These are phyloP conservation scores for Nicotiana tabacum DNA, from an alignment of 257 asterid species.

Conservation along the genomic window DNA sequence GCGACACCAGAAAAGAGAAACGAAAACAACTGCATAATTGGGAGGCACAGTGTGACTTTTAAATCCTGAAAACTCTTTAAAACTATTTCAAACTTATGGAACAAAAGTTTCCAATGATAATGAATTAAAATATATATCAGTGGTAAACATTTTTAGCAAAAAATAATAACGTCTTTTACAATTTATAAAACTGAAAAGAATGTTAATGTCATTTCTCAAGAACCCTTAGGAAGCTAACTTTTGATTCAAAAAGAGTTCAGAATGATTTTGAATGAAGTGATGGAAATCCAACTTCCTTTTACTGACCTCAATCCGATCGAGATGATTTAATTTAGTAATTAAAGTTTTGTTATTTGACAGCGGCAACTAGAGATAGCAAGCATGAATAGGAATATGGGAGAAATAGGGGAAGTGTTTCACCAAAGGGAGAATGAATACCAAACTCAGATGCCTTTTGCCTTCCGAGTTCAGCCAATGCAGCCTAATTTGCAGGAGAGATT, in stretches of 20 bases:
- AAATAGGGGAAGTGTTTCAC: constrained; percentile 34
- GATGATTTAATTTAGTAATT: not conserved
- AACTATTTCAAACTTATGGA: no score
- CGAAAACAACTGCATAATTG: no score
- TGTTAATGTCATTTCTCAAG: not conserved
- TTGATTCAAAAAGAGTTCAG: not conserved
- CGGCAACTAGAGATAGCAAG: constrained; percentile 59
- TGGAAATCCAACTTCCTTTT: not conserved
- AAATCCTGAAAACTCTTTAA: no score
- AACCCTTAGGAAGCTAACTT: not conserved
- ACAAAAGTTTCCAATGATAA: no score
- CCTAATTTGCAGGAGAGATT: constrained; percentile 57
- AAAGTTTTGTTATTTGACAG: constrained; percentile 13
- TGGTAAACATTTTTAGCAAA: not conserved
- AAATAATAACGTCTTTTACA: not conserved
- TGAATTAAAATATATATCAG: no score
- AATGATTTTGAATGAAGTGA: not conserved
- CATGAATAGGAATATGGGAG: constrained; percentile 54
- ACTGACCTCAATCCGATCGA: no score
- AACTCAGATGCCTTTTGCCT: constrained; percentile 56
- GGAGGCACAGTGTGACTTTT: no score
- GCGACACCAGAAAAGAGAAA: no score
- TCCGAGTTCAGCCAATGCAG: constrained; percentile 74
- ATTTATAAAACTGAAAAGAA: not conserved
- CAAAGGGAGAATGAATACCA: constrained; percentile 46